Evolutionary conservation across 192 early-diverging fungal species (phyloP).

Genomic region (Backusella macrospora): DNA sequence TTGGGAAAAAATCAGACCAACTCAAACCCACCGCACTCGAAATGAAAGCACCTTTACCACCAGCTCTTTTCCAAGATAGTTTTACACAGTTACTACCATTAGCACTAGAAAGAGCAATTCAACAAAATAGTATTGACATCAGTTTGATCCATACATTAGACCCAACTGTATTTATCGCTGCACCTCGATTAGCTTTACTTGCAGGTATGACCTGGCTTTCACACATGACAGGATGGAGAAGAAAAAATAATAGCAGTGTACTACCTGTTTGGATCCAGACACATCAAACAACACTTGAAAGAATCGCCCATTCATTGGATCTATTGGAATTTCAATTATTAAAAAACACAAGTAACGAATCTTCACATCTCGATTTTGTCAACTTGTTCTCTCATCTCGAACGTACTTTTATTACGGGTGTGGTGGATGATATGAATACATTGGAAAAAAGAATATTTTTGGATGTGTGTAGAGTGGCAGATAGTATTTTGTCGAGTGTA

Average conservation of each 20-base stretch:
- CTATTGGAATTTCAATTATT: not conserved
- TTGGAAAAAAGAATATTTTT: constrained; percentile 13
- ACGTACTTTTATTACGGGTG: not conserved
- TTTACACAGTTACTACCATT: constrained; percentile 7
- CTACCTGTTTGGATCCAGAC: constrained; percentile 1
- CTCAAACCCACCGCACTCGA: not conserved
- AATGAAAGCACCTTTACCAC: not conserved
- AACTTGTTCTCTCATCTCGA: not conserved
- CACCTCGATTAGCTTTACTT: constrained; percentile 12
- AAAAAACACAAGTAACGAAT: not conserved
- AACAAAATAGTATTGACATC: not conserved
- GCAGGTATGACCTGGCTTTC: constrained; percentile 21
- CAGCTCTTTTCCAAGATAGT: not conserved
- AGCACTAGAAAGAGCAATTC: constrained; percentile 1
- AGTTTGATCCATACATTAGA: not conserved
- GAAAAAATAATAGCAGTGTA: not conserved
- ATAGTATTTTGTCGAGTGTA: constrained; percentile 1
- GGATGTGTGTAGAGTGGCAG: constrained; percentile 8
- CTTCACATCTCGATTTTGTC: not conserved
- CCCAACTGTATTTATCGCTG: constrained; percentile 1
- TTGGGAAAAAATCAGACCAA: constrained; percentile 1
- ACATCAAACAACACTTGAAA: not conserved
- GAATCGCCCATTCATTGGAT: not conserved
- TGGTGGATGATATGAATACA: not conserved
- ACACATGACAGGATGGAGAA: constrained; percentile 20